Evolutionary conservation across 177 flowering plant species (phyloP), one percentile per base, ranked within the genome.

Genomic region (Vitis hybrid): DNA sequence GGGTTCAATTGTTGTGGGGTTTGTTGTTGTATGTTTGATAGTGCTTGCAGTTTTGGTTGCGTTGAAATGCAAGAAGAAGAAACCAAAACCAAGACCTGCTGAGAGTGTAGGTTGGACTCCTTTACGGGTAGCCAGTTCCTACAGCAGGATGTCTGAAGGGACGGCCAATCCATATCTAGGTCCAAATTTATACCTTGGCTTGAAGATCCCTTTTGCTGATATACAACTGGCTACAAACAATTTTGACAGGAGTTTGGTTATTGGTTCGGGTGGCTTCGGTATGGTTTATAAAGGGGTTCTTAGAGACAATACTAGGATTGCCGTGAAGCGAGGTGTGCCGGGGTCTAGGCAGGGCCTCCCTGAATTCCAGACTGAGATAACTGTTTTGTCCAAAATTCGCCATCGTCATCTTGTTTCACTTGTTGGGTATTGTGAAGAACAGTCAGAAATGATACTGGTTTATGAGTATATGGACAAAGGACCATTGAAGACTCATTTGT

Each of bases 241-340:
- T 60, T 92, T 92, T 48, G 86, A 87, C 77, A 74, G 75, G 76
- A 73, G 33, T 65, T 68, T 83, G 63, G 68, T 90, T 2, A 73
- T 92, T 20, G 97, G 97, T 65, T 79, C 86, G 1, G 97, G 97
- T 59, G 97, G 94, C 62, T 92, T 90, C 72, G 97, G 97, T 14
- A 80, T 75, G 82, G 97, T 92, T 29, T 92, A 79, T 75, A 86
- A 79, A 76, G 97, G 89, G 61, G 84, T 81, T 57, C 86, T 92
- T 31, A 75, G 75, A 72, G 89, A 86, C 77, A 75, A 69, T 20
- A 87, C 79, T 9, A 83, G 84, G 70, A 83, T 91, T 57, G 97
- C 97, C 12, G 87, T 90, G 69, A 91, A 91, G 79, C 74, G 97
- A 72, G 88, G 88, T 55, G 77, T 78, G 59, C 87, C 86, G 0